These are phyloP conservation scores for Hyphopichia fennica DNA, from an alignment of 1,139 yeast genomes.

Conservation along the genomic window DNA sequence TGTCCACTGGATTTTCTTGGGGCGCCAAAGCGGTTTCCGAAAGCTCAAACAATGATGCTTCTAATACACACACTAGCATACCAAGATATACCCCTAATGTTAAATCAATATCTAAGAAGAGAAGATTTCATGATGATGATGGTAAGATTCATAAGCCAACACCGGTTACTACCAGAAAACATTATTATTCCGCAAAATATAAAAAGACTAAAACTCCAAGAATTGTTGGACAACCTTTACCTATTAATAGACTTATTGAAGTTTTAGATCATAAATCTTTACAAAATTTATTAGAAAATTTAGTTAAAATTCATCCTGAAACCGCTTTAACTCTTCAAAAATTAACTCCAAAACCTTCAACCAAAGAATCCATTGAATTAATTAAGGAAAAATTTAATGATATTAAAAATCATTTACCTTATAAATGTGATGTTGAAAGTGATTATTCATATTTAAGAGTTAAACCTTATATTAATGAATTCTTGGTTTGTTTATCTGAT, in stretches of 20 bases:
- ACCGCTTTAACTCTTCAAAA: slow-evolving; percentile 50
- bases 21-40: slow-evolving; percentile 4
- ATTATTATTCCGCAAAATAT: slow-evolving; percentile 8
- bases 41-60: neutral
- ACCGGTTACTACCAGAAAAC: slow-evolving; percentile 6
- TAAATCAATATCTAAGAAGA: slow-evolving; percentile 8
- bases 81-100: slow-evolving; percentile 17
- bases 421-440: slow-evolving; percentile 67
- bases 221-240: slow-evolving; percentile 53
- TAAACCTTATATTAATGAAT: slow-evolving; percentile 71
- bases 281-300: slow-evolving; percentile 49
- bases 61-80: slow-evolving; percentile 5
- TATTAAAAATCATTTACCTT: slow-evolving; percentile 60
- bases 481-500: slow-evolving; percentile 75
- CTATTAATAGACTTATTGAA: slow-evolving; percentile 63
- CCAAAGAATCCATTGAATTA: slow-evolving; percentile 50
- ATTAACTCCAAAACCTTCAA: slow-evolving; percentile 60
- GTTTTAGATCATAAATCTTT: slow-evolving; percentile 60
- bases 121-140: slow-evolving; percentile 16
- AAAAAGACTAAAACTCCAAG: slow-evolving; percentile 43
- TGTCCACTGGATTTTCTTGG: slow-evolving; percentile 11
- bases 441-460: slow-evolving; percentile 91
- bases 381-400: slow-evolving; percentile 47
- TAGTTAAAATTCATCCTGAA: slow-evolving; percentile 65
- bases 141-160: slow-evolving; percentile 9